Percentiles rank a stretch among this genome's conserved stretches.
Evolutionary conservation across 441 rosid genomes (phyloP).

Genomic region (Theobroma grandiflorum): DNA sequence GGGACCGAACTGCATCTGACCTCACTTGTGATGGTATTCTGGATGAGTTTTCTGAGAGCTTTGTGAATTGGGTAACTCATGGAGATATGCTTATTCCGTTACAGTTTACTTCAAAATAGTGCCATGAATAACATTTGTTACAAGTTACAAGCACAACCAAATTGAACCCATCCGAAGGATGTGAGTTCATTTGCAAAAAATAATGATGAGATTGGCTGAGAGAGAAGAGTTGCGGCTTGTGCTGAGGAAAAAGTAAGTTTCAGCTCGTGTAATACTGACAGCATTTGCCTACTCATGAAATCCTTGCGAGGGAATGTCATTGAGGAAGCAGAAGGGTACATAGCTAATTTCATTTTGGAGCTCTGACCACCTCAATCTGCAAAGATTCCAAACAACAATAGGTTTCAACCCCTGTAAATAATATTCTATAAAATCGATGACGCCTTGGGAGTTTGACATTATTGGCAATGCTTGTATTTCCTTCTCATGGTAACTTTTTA

Average conservation of each 20-base stretch:
- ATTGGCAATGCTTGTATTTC: background rate
- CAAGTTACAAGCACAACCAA: constrained; percentile 15
- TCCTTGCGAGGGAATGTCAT: background rate
- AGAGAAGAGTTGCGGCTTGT: constrained; percentile 26
- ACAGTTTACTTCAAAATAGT: constrained; percentile 30
- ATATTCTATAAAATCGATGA: background rate
- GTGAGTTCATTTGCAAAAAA: constrained; percentile 34
- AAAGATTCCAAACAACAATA: background rate
- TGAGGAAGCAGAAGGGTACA: constrained; percentile 12
- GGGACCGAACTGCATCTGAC: constrained; percentile 38
- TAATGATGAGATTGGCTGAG: constrained; percentile 7
- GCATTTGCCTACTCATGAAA: constrained; percentile 21
- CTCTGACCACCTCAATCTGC: background rate
- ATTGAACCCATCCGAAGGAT: constrained; percentile 64
- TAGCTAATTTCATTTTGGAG: constrained; percentile 32
- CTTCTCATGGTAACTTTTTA: background rate
- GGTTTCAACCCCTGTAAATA: constrained; percentile 30
- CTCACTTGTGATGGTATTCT: constrained; percentile 26
- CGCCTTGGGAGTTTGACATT: background rate
- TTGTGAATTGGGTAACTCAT: constrained; percentile 69
- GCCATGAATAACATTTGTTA: constrained; percentile 25
- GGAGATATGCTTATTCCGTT: constrained; percentile 62
- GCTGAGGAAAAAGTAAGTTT: constrained; percentile 8
- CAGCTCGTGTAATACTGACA: background rate
- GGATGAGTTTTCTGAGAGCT: constrained; percentile 57